A percentile compares a stretch with the other conserved stretches of the same genome.
Conservation (phyloP, 2,329 filamentous ascomycete species). For the Calonectria ilicicola region DNA sequence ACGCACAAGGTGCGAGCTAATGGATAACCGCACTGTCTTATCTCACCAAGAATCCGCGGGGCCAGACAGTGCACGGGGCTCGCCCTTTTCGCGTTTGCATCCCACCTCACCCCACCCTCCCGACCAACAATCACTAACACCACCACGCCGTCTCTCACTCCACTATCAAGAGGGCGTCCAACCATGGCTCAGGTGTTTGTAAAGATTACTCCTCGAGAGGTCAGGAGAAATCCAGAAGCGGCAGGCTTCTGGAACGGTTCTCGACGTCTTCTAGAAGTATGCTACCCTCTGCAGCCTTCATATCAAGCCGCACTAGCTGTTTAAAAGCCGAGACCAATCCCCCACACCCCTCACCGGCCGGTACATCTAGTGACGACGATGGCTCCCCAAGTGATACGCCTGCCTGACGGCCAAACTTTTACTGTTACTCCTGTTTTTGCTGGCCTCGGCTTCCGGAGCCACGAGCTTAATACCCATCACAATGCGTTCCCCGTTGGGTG, state of each 20-base stretch:
- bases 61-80: conserved; percentile 1
- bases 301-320: conserved; percentile 26
- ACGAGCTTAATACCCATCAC: conserved; percentile 76
- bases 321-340: conserved; percentile 42
- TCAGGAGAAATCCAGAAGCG: conserved; percentile 41
- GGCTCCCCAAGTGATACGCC: conserved; percentile 66
- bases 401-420: conserved; percentile 90
- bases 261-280: conserved; percentile 33
- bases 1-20: not conserved
- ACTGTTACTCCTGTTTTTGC: conserved; percentile 89
- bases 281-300: conserved; percentile 30
- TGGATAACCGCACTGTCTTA: not conserved
- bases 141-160: conserved; percentile 30
- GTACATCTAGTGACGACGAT: conserved; percentile 39
- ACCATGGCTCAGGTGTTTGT: conserved; percentile 46
- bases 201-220: conserved; percentile 41
- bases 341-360: conserved; percentile 31
- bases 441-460: conserved; percentile 90
- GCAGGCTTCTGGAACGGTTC: conserved; percentile 42
- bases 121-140: conserved; percentile 26
- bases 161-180: conserved; percentile 40
- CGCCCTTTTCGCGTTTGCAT: not conserved
- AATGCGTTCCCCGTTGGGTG: conserved; percentile 86
- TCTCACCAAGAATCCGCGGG: fast-evolving
- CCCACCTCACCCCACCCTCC: conserved; percentile 25